Base-by-base conservation (phyloP, 2,329 filamentous ascomycete species). In the Monosporascus ibericus region DNA sequence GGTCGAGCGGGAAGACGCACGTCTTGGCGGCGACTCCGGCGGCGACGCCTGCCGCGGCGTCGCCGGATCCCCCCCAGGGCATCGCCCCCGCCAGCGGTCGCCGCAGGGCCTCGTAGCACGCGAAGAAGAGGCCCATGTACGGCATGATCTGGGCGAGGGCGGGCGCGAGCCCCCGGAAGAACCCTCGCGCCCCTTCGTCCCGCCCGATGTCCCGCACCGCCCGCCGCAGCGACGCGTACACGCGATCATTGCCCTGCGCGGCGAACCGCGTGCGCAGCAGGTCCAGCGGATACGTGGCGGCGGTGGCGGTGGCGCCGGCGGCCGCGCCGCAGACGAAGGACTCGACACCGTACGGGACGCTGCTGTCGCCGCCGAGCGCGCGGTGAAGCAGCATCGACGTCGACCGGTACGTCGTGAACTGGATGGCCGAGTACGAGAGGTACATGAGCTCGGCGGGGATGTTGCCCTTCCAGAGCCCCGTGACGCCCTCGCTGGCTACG, bases 121-220 rank as follows among this genome's bases (percentile, higher is more conserved):
- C 82, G 71, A 99, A 99, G 75, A 99, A 97, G 2, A 96, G 77
- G 15, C 94, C 94, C 94, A 99, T 99, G 68, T 92, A 95, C 2
- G 94, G 94, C 9, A 96, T 83, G 48, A 97, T 94, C 73, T 96
- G 92, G 25, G 79, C 86, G 22, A 97, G 75, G 0, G 87, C 90
- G 2, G 92, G 92, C 1, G 81, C 81, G 36, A 95, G 75, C 3
- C 94, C 94, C 48, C 90, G 88, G 70, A 96, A 99, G 73, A 95
- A 97, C 0, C 94, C 94, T 4, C 70, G 69, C 0, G 73, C 61
- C 0, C 94, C 94, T 72, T 99, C 94, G 55, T 88, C 79, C 4
- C 76, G 76, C 17, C 77, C 74, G 60, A 99, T 99, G 22, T 90
- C 84, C 44, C 74, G 71, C 6, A 97, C 66, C 2, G 90, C 90